Conservation (phyloP, 106 monocot genomes). For the Apostasia ramifera region DNA sequence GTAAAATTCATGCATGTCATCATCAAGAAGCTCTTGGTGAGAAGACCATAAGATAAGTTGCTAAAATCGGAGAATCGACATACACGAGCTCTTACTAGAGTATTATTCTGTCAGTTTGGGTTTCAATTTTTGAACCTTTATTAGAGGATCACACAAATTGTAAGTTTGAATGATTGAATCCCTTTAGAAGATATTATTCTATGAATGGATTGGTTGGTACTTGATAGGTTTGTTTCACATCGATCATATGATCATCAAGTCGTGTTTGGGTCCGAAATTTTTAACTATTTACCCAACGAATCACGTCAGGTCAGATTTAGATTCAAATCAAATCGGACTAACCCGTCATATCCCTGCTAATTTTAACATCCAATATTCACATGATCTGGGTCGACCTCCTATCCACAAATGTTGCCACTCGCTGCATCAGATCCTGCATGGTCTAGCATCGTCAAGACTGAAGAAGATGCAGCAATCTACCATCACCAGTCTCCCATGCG, state of each 20-base stretch:
- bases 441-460: constrained; percentile 23
- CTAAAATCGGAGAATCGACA: too few species aligned
- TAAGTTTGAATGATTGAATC: too few species aligned
- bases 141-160: too few species aligned
- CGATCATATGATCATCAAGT: neutral
- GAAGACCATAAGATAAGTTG: too few species aligned
- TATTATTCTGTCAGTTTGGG: too few species aligned
- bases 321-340: neutral
- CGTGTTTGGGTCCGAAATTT: neutral
- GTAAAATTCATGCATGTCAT: too few species aligned
- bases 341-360: too few species aligned
- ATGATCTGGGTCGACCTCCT: constrained; percentile 19
- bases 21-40: too few species aligned
- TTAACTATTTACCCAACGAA: neutral
- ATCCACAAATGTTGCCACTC: constrained; percentile 25
- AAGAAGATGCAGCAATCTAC: constrained; percentile 14
- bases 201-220: neutral
- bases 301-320: neutral
- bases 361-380: neutral
- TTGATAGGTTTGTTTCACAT: neutral
- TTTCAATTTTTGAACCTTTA: too few species aligned
- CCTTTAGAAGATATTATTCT: neutral
- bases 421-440: constrained; percentile 22
- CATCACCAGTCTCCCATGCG: constrained; percentile 13
- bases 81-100: too few species aligned